Percentiles rank a stretch among this genome's conserved stretches.
Evolutionary conservation across 1,139 yeast species (phyloP).

Genomic region (Lodderomyces parapsilosis): DNA sequence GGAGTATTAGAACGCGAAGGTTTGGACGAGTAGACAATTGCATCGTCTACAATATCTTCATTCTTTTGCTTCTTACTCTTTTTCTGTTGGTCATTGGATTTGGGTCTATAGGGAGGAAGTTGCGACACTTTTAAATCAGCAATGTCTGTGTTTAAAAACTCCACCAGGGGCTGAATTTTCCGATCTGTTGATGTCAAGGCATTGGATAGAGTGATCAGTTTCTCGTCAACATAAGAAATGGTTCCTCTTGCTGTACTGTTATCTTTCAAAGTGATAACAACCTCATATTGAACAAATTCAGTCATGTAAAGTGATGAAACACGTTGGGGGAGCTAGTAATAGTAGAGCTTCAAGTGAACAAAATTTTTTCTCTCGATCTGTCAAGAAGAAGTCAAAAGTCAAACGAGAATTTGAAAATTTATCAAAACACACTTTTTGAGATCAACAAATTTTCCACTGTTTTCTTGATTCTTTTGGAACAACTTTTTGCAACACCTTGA

Average conservation of each 20-base stretch:
- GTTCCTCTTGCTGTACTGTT: slow-evolving; percentile 46
- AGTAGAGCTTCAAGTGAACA: background rate
- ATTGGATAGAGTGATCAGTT: slow-evolving; percentile 37
- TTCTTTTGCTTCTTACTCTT: slow-evolving; percentile 15
- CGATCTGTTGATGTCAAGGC: slow-evolving; percentile 25
- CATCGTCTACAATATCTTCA: slow-evolving; percentile 23
- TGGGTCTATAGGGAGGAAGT: slow-evolving; percentile 34
- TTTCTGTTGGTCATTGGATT: slow-evolving; percentile 18
- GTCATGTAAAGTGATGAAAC: too few relatives aligned
- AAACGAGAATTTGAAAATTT: too few relatives aligned
- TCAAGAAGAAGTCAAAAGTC: background rate
- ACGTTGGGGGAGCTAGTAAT: too few relatives aligned
- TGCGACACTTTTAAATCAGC: slow-evolving; percentile 51
- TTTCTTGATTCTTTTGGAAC: too few relatives aligned
- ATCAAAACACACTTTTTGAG: too few relatives aligned
- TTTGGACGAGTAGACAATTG: slow-evolving; percentile 25
- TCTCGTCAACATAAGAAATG: slow-evolving; percentile 43
- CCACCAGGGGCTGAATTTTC: slow-evolving; percentile 19
- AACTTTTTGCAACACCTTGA: too few relatives aligned
- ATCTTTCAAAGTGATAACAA: slow-evolving; percentile 47
- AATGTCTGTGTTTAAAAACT: slow-evolving; percentile 34
- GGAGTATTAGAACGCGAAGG: slow-evolving; percentile 10
- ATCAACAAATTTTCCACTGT: too few relatives aligned
- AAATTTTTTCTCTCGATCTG: background rate
- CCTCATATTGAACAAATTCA: slow-evolving; percentile 57